A percentile compares a stretch with the other conserved stretches of the same genome.
These are phyloP conservation scores for Allantophomopsis cytisporea DNA, from an alignment of 2,329 filamentous ascomycete species.

Conservation along the genomic window DNA sequence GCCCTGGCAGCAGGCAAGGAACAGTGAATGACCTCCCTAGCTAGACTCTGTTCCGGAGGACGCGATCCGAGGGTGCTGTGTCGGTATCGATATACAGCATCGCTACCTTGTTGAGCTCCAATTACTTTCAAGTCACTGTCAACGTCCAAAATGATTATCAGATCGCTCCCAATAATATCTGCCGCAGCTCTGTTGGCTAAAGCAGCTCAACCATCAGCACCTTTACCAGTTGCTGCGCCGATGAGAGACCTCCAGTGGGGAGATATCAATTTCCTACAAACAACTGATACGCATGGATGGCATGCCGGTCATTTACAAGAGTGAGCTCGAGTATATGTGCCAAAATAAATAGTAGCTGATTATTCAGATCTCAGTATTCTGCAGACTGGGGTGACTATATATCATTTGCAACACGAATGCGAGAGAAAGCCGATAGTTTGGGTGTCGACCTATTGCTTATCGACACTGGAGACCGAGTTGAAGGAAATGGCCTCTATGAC, in stretches of 20 bases:
- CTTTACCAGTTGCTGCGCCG: slow-evolving; percentile 64
- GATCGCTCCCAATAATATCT: too few relatives aligned
- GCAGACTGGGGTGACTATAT: slow-evolving; percentile 98
- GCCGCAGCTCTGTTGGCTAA: slow-evolving; percentile 5
- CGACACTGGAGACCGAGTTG: slow-evolving; percentile 86
- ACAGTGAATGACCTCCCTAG: too few relatives aligned
- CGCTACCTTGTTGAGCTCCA: too few relatives aligned
- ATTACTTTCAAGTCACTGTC: too few relatives aligned
- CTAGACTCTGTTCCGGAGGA: too few relatives aligned
- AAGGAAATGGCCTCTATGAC: slow-evolving; percentile 92
- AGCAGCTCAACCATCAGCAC: slow-evolving; percentile 66
- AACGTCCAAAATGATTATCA: too few relatives aligned
- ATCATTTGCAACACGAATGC: slow-evolving; percentile 79
- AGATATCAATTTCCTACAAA: slow-evolving; percentile 70
- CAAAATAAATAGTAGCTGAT: background rate
- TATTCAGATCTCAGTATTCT: slow-evolving; percentile 65
- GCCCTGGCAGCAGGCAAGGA: too few relatives aligned
- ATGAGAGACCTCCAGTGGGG: slow-evolving; percentile 80
- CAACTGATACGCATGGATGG: slow-evolving; percentile 95
- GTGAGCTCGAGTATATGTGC: slow-evolving; percentile 28
- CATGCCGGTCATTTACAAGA: slow-evolving; percentile 87
- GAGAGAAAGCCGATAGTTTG: slow-evolving; percentile 59
- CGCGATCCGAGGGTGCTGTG: too few relatives aligned
- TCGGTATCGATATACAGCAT: too few relatives aligned
- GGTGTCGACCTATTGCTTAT: slow-evolving; percentile 83